Conservation (phyloP, 139 green algal genomes). For the Mychonastes homosphaera region DNA sequence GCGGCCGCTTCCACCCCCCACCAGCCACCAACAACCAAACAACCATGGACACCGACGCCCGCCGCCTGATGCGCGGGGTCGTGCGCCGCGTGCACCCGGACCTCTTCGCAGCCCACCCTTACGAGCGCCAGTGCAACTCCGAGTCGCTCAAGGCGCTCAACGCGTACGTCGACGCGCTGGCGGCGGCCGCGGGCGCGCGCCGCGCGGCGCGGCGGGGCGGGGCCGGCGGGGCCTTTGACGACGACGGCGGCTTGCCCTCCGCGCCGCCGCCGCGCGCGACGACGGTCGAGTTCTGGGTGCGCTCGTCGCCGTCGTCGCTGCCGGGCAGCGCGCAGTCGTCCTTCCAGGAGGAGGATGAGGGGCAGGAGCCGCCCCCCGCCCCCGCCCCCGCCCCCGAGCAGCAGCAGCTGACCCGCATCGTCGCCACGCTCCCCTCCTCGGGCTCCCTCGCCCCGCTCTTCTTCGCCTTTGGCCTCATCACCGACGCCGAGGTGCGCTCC, state of each 20-base stretch:
- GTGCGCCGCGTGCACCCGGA: constrained; percentile 75
- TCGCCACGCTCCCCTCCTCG: constrained; percentile 33
- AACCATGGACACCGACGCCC: constrained; percentile 21
- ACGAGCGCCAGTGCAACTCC: constrained; percentile 59
- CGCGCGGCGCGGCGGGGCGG: no score
- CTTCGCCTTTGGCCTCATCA: constrained; percentile 71
- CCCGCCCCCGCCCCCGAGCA: no score
- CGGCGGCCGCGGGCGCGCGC: no score
- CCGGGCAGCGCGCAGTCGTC: no score
- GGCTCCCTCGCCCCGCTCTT: constrained; percentile 72
- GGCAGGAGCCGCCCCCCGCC: no score
- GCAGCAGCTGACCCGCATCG: constrained; percentile 9
- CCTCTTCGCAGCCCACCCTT: constrained; percentile 58
- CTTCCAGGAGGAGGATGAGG: no score
- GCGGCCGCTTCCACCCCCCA: no score
- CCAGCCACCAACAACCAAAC: no score
- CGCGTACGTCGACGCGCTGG: constrained; percentile 62
- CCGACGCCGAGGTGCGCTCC: constrained; percentile 45
- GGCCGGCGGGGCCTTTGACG: constrained; percentile 13
- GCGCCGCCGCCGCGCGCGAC: constrained; percentile 17
- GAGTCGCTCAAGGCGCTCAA: constrained; percentile 75
- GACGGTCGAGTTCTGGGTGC: constrained; percentile 50
- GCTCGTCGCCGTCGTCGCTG: constrained; percentile 19
- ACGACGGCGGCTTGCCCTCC: constrained; percentile 52
- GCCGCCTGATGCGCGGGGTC: constrained; percentile 38